Percentiles rank a stretch among this genome's conserved stretches.
Evolutionary conservation across 441 rosid species (phyloP).

Genomic region (Erodium moschatum): DNA sequence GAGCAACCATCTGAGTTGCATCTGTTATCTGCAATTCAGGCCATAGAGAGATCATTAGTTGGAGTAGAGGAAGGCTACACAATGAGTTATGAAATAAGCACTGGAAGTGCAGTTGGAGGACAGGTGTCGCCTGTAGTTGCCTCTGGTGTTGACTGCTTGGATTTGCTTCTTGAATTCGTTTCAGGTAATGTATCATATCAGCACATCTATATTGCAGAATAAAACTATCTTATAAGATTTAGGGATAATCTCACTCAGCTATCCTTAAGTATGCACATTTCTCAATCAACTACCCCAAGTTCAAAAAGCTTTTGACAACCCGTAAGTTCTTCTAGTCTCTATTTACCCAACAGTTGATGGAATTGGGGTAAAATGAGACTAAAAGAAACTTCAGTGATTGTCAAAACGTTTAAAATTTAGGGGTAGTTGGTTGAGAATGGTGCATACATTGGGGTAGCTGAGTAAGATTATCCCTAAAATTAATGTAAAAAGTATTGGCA

Average conservation of each 20-base stretch:
- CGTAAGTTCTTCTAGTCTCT: too few species aligned
- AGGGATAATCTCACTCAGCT: background rate
- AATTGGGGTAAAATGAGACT: too few species aligned
- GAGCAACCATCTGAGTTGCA: conserved; percentile 54
- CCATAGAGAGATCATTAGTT: conserved; percentile 68
- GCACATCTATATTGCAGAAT: conserved; percentile 5
- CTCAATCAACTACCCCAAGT: too few species aligned
- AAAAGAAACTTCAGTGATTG: too few species aligned
- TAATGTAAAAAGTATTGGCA: too few species aligned
- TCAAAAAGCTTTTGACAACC: too few species aligned
- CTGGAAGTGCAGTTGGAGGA: conserved; percentile 54
- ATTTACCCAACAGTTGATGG: too few species aligned
- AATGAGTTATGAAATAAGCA: conserved; percentile 39
- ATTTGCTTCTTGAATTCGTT: conserved; percentile 66
- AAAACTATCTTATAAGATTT: background rate
- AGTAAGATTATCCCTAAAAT: too few species aligned
- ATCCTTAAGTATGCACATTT: too few species aligned
- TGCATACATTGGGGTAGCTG: too few species aligned
- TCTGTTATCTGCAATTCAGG: conserved; percentile 57
- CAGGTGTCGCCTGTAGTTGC: conserved; percentile 59
- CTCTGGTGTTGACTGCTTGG: conserved; percentile 83
- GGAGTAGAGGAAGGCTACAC: conserved; percentile 50
- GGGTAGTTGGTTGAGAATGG: too few species aligned
- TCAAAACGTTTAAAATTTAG: too few species aligned
- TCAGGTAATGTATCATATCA: conserved; percentile 42